phyloP scores from a whole-genome alignment of 352 stramenopile genomes.

The Hyaloperonospora brassicae region DNA sequence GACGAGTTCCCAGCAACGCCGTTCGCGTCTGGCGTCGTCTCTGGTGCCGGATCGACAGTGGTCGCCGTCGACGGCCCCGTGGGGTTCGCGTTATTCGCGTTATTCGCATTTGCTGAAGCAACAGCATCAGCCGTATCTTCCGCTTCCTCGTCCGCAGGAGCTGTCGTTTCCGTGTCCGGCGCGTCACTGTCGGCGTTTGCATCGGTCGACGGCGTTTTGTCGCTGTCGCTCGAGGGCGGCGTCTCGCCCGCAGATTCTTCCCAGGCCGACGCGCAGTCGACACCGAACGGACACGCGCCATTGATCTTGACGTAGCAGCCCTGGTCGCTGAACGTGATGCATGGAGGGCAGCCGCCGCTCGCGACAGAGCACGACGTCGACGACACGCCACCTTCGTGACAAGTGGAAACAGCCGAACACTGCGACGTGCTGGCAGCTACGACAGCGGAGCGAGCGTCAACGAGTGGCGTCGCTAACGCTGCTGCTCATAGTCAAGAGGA shows the following conservation, averaged over 20 bases:
- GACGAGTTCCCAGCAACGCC: constrained; percentile 14
- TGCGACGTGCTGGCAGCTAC: constrained; percentile 20
- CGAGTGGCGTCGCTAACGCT: too few species aligned
- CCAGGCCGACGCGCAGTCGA: constrained; percentile 26
- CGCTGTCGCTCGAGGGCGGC: constrained; percentile 9
- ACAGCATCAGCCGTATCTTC: too few species aligned
- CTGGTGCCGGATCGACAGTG: constrained; percentile 7
- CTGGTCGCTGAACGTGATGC: constrained; percentile 32
- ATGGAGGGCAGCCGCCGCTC: constrained; percentile 23
- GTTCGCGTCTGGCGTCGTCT: constrained; percentile 10
- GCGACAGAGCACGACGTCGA: constrained; percentile 24
- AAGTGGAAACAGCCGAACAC: constrained; percentile 22
- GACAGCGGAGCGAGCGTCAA: constrained; percentile 2
- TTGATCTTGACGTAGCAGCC: constrained; percentile 31
- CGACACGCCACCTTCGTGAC: constrained; percentile 22
- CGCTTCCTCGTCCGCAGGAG: neutral
- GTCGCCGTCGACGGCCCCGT: constrained; percentile 3
- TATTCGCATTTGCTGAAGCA: too few species aligned
- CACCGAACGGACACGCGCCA: constrained; percentile 24
- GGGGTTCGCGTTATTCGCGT: neutral
- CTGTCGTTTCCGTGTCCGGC: constrained; percentile 7
- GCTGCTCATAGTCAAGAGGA: too few species aligned
- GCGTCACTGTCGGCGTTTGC: neutral
- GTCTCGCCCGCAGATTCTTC: neutral
- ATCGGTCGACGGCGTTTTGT: constrained; percentile 3